These are phyloP conservation scores for Deinandra increscens DNA, from an alignment of 129 eudicot genomes.

Conservation along the genomic window DNA sequence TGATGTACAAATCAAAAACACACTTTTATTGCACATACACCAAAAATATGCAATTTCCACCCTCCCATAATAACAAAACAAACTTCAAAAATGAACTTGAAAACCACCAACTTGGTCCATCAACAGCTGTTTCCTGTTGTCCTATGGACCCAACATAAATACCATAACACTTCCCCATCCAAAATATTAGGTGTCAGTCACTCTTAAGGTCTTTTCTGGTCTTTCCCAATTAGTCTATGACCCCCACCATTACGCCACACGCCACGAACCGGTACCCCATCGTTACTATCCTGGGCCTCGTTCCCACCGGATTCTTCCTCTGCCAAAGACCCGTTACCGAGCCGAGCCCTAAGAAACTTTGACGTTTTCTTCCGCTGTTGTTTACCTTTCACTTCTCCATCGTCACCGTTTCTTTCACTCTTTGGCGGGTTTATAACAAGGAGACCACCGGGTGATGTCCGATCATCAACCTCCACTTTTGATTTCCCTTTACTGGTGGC, in stretches of 20 bases:
- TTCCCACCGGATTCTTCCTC: slow-evolving; percentile 22
- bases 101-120: slow-evolving; percentile 7
- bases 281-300: slow-evolving; percentile 22
- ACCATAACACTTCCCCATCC: not conserved
- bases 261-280: slow-evolving; percentile 58
- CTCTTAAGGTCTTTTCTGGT: slow-evolving; percentile 37
- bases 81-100: slow-evolving; percentile 8
- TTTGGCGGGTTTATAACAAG: slow-evolving; percentile 29
- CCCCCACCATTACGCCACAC: slow-evolving; percentile 96
- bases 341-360: slow-evolving; percentile 74
- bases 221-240: slow-evolving; percentile 52
- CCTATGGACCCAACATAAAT: slow-evolving; percentile 12
- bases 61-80: not conserved
- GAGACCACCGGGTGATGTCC: slow-evolving; percentile 26
- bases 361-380: slow-evolving; percentile 78
- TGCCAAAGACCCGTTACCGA: slow-evolving; percentile 73
- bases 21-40: not conserved
- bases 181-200: not conserved
- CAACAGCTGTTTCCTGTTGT: slow-evolving; percentile 25
- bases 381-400: slow-evolving; percentile 43
- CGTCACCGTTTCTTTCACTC: slow-evolving; percentile 25
- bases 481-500: slow-evolving; percentile 51
- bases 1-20: not conserved
- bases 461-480: slow-evolving; percentile 37
- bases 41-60: slow-evolving; percentile 13